These are phyloP conservation scores for Pestalotiopsis sp. DNA, from an alignment of 2,329 filamentous ascomycete genomes.

Conservation along the genomic window DNA sequence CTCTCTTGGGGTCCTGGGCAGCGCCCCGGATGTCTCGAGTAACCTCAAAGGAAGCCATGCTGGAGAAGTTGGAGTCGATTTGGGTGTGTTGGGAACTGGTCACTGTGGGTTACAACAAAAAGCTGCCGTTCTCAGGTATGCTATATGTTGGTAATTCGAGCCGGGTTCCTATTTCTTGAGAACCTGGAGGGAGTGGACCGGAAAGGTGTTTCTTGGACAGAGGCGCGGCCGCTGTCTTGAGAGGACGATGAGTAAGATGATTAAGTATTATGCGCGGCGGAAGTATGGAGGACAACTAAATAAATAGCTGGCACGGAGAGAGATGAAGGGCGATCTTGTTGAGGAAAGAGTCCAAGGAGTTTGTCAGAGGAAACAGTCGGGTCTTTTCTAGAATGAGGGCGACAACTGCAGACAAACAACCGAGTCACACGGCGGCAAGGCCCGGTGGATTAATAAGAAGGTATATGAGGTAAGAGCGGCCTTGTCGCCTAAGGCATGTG, in stretches of 20 bases:
- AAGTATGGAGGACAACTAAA: conserved; percentile 1
- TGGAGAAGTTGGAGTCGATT: not conserved
- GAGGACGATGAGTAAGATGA: not conserved
- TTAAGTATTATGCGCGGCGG: not conserved
- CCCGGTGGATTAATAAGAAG: not conserved
- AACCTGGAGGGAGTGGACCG: conserved; percentile 1
- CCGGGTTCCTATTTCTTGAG: not conserved
- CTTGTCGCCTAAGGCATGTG: conserved; percentile 3
- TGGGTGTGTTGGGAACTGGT: not conserved
- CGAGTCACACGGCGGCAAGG: conserved; percentile 11
- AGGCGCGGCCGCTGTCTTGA: not conserved
- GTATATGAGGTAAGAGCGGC: conserved; percentile 10
- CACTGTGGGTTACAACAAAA: not conserved
- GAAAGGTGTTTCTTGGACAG: not conserved
- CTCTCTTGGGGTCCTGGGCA: conserved; percentile 43
- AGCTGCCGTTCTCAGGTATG: conserved; percentile 9
- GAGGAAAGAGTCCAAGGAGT: not conserved
- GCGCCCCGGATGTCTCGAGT: conserved; percentile 45
- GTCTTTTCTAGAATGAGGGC: conserved; percentile 8
- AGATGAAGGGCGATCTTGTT: conserved; percentile 2
- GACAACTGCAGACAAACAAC: not conserved
- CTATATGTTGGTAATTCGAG: not conserved
- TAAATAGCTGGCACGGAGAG: not conserved
- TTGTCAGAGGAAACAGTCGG: conserved; percentile 1
- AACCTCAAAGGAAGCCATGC: conserved; percentile 29